A percentile compares a stretch with the other conserved stretches of the same genome.
These are phyloP conservation scores for Exsudoporus frostii DNA, from an alignment of 768 basidiomycete genomes.

Conservation along the genomic window DNA sequence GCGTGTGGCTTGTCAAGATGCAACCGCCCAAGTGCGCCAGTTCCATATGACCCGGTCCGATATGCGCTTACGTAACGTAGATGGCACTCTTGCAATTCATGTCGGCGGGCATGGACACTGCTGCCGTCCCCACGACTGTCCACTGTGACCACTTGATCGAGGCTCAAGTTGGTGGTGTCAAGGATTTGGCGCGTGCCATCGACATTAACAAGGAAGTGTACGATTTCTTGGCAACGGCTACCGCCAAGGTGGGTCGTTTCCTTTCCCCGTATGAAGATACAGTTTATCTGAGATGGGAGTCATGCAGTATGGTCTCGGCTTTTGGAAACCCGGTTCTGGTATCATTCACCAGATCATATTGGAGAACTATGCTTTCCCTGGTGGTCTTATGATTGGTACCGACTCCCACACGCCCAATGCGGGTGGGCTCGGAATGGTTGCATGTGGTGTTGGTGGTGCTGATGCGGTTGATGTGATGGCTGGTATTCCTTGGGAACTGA, in stretches of 20 bases:
- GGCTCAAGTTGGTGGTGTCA: conserved; percentile 89
- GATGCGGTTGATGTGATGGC: conserved; percentile 99
- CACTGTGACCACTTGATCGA: conserved; percentile 99
- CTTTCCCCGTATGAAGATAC: background rate
- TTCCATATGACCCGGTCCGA: conserved; percentile 15
- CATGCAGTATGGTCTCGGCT: conserved; percentile 89
- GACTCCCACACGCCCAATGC: conserved; percentile 99
- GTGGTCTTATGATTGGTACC: conserved; percentile 99
- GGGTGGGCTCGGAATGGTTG: conserved; percentile 98
- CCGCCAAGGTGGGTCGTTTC: conserved; percentile 66
- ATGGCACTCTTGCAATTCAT: conserved; percentile 99
- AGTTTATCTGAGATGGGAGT: background rate
- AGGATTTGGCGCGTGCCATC: conserved; percentile 91
- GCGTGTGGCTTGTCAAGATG: conserved; percentile 91
- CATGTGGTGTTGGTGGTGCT: conserved; percentile 98
- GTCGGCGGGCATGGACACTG: conserved; percentile 98
- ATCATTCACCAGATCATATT: conserved; percentile 99
- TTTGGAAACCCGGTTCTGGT: conserved; percentile 99
- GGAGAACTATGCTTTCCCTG: conserved; percentile 99
- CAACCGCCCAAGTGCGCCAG: conserved; percentile 69
- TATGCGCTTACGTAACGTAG: conserved; percentile 45
- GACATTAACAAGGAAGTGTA: conserved; percentile 98
- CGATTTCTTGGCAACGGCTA: conserved; percentile 96
- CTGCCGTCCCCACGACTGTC: conserved; percentile 96
- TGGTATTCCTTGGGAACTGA: conserved; percentile 96